These are phyloP conservation scores for Inonotus obliquus DNA, from an alignment of 1,284 basidiomycete genomes.

Conservation along the genomic window DNA sequence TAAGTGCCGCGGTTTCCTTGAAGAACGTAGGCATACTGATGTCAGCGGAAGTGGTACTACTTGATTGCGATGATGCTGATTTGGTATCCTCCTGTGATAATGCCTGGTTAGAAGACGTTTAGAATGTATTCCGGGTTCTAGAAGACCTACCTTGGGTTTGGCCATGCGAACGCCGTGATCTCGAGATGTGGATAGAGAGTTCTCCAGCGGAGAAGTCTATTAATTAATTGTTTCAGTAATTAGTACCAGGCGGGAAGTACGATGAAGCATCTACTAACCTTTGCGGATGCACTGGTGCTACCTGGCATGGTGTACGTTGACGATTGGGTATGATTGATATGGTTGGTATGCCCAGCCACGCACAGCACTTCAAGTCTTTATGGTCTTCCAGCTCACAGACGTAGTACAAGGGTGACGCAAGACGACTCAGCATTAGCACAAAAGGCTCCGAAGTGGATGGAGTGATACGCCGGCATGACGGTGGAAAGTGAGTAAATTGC, in stretches of 20 bases:
- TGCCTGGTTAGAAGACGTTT: neutral
- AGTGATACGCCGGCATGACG: neutral
- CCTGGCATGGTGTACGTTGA: neutral
- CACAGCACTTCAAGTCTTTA: neutral
- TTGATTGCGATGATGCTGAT: neutral
- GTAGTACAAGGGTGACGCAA: neutral
- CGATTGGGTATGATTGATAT: neutral
- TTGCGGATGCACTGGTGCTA: neutral
- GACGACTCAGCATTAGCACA: neutral
- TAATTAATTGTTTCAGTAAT: neutral
- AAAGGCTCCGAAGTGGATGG: neutral
- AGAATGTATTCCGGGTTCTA: too few relatives aligned
- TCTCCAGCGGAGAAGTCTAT: too few relatives aligned
- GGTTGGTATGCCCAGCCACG: too few relatives aligned
- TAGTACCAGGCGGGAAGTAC: neutral
- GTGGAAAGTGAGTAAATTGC: neutral
- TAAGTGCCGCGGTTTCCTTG: neutral
- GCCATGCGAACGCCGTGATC: too few relatives aligned
- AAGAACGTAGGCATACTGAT: neutral
- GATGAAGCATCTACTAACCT: neutral
- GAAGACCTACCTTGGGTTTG: too few relatives aligned
- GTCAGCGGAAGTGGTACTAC: neutral
- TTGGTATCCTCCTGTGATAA: neutral
- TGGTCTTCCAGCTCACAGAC: neutral
- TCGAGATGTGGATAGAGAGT: too few relatives aligned